Base-by-base conservation (phyloP, 129 eudicot genomes). In the Centrapalus pauciflorus region DNA sequence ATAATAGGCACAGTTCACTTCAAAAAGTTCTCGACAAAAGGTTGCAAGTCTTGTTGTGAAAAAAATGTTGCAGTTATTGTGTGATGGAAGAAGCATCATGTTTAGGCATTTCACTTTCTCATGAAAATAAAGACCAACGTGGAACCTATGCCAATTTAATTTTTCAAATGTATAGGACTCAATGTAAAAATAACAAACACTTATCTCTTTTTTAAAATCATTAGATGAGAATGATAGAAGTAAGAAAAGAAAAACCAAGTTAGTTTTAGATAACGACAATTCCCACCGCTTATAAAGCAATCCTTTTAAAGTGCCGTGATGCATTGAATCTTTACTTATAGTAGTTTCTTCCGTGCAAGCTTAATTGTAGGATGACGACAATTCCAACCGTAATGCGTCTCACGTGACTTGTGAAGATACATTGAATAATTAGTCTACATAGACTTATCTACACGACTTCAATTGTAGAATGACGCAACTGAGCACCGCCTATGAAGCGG, bases 261-360 rank as follows among this genome's bases (percentile, higher is more conserved):
- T 75, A 29, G 74, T 75, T 75, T 66, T 26, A 33, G 40, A 75
- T 75, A 74, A 75, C 63, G 79, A 57, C 54, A 66, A 12, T 45
- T 35, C 19, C 68, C 62, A 57, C 74, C 62, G 73, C 58, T 24
- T 56, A 75, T 32, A 55, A 46, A 35, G 55, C 8, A 13, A 46
- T 58, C 19, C 45, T 75, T 4, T 37, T 34, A 62, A 73, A 75
- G 66, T 75, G 55, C 32, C 41, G 26, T 46, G 69, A 75, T 66
- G 58, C 61, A 38, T 51, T 61, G 14, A 13, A 26, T 57, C 14
- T 49, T 57, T 48, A 75, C 69, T 66, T 67, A 32, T 66, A 66
- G 67, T 57, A 46, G 45, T 34, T 46, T 50, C 49, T 75, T 66
- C 1, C 67, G 63, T 75, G 79, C 58, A 46, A 38, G 24, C 50